A percentile compares a stretch with the other conserved stretches of the same genome.
Evolutionary conservation across 345 rosid species (phyloP).

Genomic region (Corchorus capsularis): DNA sequence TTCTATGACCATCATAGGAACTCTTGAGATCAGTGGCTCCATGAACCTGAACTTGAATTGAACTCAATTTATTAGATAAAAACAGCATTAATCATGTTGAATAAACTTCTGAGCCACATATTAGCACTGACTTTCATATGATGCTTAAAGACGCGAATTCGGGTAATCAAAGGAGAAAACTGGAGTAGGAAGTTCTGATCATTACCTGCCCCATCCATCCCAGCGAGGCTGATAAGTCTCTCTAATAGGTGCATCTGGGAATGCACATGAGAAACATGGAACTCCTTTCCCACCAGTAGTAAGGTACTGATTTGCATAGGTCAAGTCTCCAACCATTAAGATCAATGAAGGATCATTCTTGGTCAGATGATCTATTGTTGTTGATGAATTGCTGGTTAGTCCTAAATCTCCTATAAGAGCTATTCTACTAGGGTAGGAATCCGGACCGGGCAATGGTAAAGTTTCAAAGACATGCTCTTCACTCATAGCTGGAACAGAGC

Average conservation of each 20-base stretch:
- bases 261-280: constrained; percentile 69
- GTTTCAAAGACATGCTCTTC: constrained; percentile 58
- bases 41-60: constrained; percentile 59
- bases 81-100: neutral
- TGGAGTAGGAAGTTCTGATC: too few species aligned
- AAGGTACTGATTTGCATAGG: constrained; percentile 81
- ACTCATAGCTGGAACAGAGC: constrained; percentile 76
- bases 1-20: constrained; percentile 85
- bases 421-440: constrained; percentile 61
- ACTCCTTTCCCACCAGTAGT: constrained; percentile 78
- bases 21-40: constrained; percentile 76
- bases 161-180: too few species aligned
- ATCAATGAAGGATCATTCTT: constrained; percentile 70
- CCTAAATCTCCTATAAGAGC: constrained; percentile 85
- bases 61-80: constrained; percentile 1
- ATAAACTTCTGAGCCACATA: too few species aligned
- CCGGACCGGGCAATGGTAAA: constrained; percentile 48
- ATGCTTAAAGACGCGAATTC: neutral
- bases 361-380: constrained; percentile 66
- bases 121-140: too few species aligned
- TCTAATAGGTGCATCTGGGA: constrained; percentile 74
- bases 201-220: constrained; percentile 96
- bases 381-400: constrained; percentile 75
- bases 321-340: constrained; percentile 77
- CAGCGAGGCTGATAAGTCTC: constrained; percentile 94